Percentiles rank a stretch among this genome's conserved stretches.
These are phyloP conservation scores for Pichia kluyveri DNA, from an alignment of 805 yeast genomes.

Conservation along the genomic window DNA sequence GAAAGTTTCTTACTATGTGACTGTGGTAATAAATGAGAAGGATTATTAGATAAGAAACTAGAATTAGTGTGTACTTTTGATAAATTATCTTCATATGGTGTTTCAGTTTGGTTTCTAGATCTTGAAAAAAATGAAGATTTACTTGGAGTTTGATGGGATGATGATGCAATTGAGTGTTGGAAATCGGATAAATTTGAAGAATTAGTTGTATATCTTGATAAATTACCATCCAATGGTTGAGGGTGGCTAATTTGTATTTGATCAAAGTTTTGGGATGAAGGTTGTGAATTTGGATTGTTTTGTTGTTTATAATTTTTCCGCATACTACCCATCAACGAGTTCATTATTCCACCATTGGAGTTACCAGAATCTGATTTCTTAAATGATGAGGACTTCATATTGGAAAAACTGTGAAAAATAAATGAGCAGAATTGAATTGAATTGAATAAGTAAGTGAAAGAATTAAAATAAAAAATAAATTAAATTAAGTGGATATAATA, in stretches of 20 bases:
- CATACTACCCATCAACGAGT: slow-evolving; percentile 11
- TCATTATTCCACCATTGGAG: slow-evolving; percentile 4
- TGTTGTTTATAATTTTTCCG: neutral
- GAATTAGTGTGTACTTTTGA: slow-evolving; percentile 21
- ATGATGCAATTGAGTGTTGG: neutral
- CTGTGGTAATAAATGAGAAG: slow-evolving; percentile 21
- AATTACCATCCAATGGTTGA: neutral
- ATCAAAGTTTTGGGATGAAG: neutral
- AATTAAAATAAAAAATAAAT: slow-evolving; percentile 4
- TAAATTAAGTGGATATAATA: neutral
- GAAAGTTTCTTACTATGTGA: slow-evolving; percentile 22
- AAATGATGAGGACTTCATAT: slow-evolving; percentile 4
- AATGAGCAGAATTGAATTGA: neutral
- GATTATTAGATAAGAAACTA: slow-evolving; percentile 12
- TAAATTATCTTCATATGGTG: slow-evolving; percentile 14
- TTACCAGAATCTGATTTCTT: slow-evolving; percentile 6
- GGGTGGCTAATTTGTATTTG: neutral
- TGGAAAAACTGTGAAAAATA: neutral
- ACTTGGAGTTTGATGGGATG: neutral
- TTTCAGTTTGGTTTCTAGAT: slow-evolving; percentile 7
- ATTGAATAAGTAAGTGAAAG: neutral
- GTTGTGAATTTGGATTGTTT: neutral
- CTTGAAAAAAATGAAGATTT: slow-evolving; percentile 5
- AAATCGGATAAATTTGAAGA: neutral
- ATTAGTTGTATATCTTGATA: neutral